These are phyloP conservation scores for Solanum rostratum DNA, from an alignment of 257 asterid genomes.

Conservation along the genomic window DNA sequence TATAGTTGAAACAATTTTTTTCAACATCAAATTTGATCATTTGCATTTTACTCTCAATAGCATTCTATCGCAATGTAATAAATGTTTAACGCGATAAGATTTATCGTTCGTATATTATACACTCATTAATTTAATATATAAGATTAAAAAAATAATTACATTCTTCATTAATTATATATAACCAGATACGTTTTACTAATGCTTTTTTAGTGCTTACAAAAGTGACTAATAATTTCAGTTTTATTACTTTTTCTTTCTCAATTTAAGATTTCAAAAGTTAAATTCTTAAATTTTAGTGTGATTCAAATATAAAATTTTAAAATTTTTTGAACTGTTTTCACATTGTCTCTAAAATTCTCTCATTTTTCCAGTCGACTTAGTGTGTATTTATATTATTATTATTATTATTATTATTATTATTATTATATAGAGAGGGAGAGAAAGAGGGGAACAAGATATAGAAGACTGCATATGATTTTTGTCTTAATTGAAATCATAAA, in stretches of 20 bases:
- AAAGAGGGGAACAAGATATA: not conserved
- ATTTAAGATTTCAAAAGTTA: not conserved
- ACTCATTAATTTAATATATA: not conserved
- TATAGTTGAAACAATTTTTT: not conserved
- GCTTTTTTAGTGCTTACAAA: not conserved
- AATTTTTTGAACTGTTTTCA: too few species aligned
- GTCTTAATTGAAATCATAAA: not conserved
- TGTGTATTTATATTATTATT: not conserved
- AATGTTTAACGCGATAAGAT: not conserved
- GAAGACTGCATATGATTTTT: not conserved
- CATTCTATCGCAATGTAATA: not conserved
- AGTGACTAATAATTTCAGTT: not conserved
- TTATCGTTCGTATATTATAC: not conserved
- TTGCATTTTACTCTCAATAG: not conserved
- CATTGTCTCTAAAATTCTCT: not conserved
- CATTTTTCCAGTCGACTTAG: not conserved
- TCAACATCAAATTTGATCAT: not conserved
- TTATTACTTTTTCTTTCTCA: not conserved
- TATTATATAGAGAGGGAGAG: too few species aligned
- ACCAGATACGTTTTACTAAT: not conserved
- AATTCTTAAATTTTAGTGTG: not conserved
- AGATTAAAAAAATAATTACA: not conserved
- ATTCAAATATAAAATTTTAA: not conserved
- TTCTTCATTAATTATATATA: not conserved
- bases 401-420: not conserved